Base-by-base conservation (phyloP, 176 grass and related monocot genomes). In the Ananas comosus region DNA sequence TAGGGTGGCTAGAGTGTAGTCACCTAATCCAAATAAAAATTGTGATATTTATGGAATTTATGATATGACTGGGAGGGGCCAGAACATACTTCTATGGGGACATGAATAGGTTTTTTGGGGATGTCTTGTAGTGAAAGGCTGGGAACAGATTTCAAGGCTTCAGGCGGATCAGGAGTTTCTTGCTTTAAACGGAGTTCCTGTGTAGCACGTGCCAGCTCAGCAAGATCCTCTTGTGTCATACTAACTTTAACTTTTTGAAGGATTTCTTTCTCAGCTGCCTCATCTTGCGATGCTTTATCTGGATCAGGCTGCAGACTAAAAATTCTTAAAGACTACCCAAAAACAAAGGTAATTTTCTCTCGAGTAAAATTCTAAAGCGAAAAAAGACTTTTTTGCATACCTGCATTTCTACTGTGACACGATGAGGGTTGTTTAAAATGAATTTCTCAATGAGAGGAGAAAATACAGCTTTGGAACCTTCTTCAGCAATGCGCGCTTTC, bases 391-490 rank as follows among this genome's bases (percentile, higher is more conserved):
- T 22, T 74, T 6, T 66, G 64, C 66, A 51, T 5, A 99, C 90
- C 94, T 91, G 80, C 87, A 99, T 93, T 90, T 99, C 94, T 74
- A 93, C 70, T 59, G 90, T 99, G 48, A 86, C 94, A 78, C 84
- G 64, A 85, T 99, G 90, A 50, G 47, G 57, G 75, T 99, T 99
- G 56, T 93, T 91, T 75, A 99, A 82, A 70, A 99, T 82, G 77
- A 73, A 99, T 84, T 82, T 93, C 67, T 86, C 80, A 58, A 99
- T 78, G 23, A 99, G 84, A 8, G 90, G 90, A 52, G 82, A 93
- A 68, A 99, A 99, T 73, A 99, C 94, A 74, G 90, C 80, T 82
- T 93, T 91, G 11, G 94, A 80, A 82, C 94, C 94, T 82, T 91
- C 78, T 50, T 72, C 79, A 64, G 75, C 82, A 85, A 99, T 87